Evolutionary conservation across 2,329 filamentous ascomycete genomes (phyloP).

Genomic region (Fusarium udum): DNA sequence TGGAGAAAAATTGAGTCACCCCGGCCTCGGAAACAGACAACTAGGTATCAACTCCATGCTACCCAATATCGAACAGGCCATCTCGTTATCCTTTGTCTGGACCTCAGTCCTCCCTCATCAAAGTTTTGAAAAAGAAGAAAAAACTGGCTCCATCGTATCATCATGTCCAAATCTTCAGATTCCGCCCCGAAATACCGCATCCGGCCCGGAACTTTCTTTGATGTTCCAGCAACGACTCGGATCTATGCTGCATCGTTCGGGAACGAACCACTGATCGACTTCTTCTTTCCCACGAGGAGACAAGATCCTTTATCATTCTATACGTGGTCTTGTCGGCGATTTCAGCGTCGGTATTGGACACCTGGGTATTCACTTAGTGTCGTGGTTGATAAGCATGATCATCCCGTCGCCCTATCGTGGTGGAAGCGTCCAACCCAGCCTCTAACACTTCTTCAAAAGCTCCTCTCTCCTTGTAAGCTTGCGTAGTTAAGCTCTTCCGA

Average conservation of each 20-base stretch:
- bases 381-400: not conserved
- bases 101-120: rapidly evolving
- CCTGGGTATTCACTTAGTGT: constrained; percentile 5
- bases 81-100: no score
- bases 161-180: not conserved
- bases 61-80: not conserved
- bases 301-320: not conserved
- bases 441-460: not conserved
- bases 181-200: not conserved
- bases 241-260: constrained; percentile 1
- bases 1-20: not conserved
- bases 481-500: rapidly evolving
- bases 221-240: not conserved
- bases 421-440: not conserved
- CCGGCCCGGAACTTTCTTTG: not conserved
- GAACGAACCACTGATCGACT: not conserved
- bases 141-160: not conserved
- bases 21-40: not conserved
- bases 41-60: not conserved
- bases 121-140: not conserved
- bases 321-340: not conserved
- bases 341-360: constrained; percentile 8
- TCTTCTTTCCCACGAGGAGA: not conserved
- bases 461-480: not conserved
- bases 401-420: constrained; percentile 4